These are phyloP conservation scores for Dacryopinax spathularia DNA, from an alignment of 768 basidiomycete genomes.

Conservation along the genomic window DNA sequence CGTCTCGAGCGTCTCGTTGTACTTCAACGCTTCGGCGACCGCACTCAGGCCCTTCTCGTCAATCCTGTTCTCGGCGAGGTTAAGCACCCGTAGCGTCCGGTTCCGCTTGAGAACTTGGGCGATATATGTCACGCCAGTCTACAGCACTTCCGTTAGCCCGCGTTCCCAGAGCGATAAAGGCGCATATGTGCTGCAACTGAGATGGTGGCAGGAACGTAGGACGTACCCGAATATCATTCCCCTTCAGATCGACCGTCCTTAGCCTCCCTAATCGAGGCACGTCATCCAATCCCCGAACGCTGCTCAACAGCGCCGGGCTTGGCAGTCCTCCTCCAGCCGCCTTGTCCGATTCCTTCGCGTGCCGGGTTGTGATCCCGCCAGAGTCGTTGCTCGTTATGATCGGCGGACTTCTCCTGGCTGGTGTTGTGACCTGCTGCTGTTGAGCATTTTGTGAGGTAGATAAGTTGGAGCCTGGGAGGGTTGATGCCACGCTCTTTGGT, in stretches of 20 bases:
- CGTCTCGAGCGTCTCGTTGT: constrained; percentile 85
- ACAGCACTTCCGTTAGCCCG: not conserved
- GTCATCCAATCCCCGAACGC: constrained; percentile 78
- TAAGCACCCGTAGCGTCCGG: constrained; percentile 83
- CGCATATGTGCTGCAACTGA: not conserved
- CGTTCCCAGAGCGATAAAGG: not conserved
- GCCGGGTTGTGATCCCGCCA: constrained; percentile 38
- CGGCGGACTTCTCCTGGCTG: constrained; percentile 30
- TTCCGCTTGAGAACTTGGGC: constrained; percentile 95
- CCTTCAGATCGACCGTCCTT: constrained; percentile 77
- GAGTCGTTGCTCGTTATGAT: constrained; percentile 47
- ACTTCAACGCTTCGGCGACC: constrained; percentile 92
- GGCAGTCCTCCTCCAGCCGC: constrained; percentile 17
- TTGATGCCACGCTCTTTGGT: not conserved
- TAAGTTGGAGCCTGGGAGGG: not conserved
- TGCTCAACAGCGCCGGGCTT: constrained; percentile 58
- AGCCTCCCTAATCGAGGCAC: constrained; percentile 74
- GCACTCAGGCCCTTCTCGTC: constrained; percentile 64
- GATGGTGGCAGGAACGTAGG: not conserved
- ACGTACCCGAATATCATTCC: constrained; percentile 82
- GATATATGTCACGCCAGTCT: constrained; percentile 73
- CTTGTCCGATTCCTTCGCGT: constrained; percentile 21
- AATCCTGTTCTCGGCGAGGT: constrained; percentile 87
- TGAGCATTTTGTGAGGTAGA: not conserved
- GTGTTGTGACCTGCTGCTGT: not conserved